A percentile compares a stretch with the other conserved stretches of the same genome.
These are phyloP conservation scores for Pseudocercospora macadamiae DNA, from an alignment of 2,329 filamentous ascomycete genomes.

Conservation along the genomic window DNA sequence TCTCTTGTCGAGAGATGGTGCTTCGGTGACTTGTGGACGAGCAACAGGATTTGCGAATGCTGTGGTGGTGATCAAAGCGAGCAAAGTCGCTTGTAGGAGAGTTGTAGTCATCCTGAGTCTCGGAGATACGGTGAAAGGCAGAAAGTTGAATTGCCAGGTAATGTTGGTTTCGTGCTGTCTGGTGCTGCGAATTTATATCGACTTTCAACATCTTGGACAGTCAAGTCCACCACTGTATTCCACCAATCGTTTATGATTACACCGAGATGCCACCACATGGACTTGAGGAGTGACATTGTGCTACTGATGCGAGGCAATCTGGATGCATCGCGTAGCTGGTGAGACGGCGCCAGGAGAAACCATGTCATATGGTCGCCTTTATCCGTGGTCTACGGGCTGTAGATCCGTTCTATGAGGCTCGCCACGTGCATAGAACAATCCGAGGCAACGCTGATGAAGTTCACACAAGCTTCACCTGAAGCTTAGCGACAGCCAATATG, in stretches of 20 bases:
- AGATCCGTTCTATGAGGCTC: neutral
- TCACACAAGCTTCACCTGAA: conserved; percentile 2
- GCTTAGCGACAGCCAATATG: conserved; percentile 2
- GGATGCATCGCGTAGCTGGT: neutral
- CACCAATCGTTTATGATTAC: neutral
- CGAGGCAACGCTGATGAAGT: neutral
- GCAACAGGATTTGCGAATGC: conserved; percentile 1
- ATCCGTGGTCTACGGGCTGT: neutral
- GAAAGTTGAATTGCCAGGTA: neutral
- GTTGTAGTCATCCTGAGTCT: neutral
- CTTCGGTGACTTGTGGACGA: conserved; percentile 12
- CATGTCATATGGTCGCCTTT: neutral
- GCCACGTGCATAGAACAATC: neutral
- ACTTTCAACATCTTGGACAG: too few relatives aligned
- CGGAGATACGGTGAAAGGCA: neutral
- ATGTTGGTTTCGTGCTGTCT: too few relatives aligned
- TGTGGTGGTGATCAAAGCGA: neutral
- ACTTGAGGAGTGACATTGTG: neutral
- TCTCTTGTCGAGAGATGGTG: conserved; percentile 22
- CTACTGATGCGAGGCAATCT: neutral
- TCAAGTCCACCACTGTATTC: too few relatives aligned
- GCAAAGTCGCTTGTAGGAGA: neutral
- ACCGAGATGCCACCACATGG: neutral
- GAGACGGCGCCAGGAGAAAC: neutral
- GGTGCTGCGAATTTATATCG: too few relatives aligned